A percentile compares a stretch with the other conserved stretches of the same genome.
Evolutionary conservation across 73 alveolate species (phyloP).

Genomic region (Paramecium pentaurelia): DNA sequence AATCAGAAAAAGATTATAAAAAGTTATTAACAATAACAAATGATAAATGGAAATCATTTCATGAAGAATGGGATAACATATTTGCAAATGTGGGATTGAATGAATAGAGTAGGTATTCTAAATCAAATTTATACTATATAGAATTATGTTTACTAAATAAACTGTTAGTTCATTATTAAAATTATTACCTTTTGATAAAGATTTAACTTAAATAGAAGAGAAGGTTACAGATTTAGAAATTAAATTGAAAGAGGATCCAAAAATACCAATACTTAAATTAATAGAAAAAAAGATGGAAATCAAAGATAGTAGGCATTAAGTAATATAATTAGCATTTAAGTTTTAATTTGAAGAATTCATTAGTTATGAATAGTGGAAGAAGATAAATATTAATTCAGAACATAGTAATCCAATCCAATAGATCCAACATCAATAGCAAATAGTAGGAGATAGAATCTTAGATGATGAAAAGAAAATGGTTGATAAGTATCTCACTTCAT

Average conservation of each 20-base stretch:
- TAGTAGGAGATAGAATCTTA: not conserved
- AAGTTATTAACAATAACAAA: not conserved
- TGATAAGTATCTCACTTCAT: not conserved
- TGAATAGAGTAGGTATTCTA: constrained; percentile 7
- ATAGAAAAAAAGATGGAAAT: constrained; percentile 21
- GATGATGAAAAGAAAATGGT: not conserved
- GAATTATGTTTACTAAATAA: constrained; percentile 11
- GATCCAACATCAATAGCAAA: not conserved
- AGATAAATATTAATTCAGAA: not conserved
- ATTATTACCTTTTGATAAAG: not conserved
- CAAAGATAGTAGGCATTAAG: not conserved
- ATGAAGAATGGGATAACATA: not conserved
- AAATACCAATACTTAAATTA: not conserved
- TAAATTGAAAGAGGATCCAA: not conserved
- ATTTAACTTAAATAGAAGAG: not conserved
- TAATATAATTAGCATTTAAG: not conserved
- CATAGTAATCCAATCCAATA: not conserved
- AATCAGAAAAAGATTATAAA: constrained; percentile 27
- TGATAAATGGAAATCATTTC: not conserved
- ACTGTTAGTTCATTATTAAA: not conserved
- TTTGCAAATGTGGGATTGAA: constrained; percentile 34
- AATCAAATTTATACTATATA: not conserved
- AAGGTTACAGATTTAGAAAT: not conserved
- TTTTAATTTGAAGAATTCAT: constrained; percentile 14
- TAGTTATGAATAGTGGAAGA: constrained; percentile 10